phyloP scores from a whole-genome alignment of 345 rosid genomes.

The Arabidopsis suecica region DNA sequence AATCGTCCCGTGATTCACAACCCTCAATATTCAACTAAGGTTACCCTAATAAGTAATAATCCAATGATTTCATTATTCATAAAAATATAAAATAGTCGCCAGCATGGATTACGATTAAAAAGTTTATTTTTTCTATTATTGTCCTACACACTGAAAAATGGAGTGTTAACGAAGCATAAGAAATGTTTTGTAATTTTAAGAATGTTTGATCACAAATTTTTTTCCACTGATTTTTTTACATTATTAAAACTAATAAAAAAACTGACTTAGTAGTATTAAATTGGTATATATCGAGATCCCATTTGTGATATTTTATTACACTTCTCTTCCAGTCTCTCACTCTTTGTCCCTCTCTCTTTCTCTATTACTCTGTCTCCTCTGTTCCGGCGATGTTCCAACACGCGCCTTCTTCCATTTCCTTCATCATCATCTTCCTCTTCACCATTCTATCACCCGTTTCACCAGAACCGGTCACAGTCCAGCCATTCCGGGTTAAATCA shows the following conservation, averaged over 20 bases:
- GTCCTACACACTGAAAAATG: too few species aligned
- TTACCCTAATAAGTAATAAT: neutral
- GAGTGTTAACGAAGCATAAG: neutral
- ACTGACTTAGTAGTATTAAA: neutral
- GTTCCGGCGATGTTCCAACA: slow-evolving; percentile 49
- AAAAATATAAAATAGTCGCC: neutral
- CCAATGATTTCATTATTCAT: neutral
- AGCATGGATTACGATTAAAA: neutral
- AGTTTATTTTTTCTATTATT: neutral
- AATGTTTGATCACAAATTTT: neutral
- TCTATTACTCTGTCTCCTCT: slow-evolving; percentile 5
- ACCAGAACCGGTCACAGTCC: slow-evolving; percentile 52
- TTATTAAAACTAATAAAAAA: slow-evolving; percentile 3
- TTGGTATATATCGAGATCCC: slow-evolving; percentile 24
- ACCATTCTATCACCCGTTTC: slow-evolving; percentile 36
- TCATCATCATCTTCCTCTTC: slow-evolving; percentile 28
- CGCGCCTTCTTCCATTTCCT: slow-evolving; percentile 40
- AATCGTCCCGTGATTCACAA: slow-evolving; percentile 37
- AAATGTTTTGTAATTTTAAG: neutral
- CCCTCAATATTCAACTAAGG: neutral
- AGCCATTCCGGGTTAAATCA: slow-evolving; percentile 53
- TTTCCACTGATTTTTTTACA: neutral
- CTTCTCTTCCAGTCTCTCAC: slow-evolving; percentile 38
- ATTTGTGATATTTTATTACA: slow-evolving; percentile 35
- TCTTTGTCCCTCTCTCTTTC: slow-evolving; percentile 8